Evolutionary conservation across 257 asterid species (phyloP), one percentile per base, ranked within the genome.

Genomic region (Plantago major): DNA sequence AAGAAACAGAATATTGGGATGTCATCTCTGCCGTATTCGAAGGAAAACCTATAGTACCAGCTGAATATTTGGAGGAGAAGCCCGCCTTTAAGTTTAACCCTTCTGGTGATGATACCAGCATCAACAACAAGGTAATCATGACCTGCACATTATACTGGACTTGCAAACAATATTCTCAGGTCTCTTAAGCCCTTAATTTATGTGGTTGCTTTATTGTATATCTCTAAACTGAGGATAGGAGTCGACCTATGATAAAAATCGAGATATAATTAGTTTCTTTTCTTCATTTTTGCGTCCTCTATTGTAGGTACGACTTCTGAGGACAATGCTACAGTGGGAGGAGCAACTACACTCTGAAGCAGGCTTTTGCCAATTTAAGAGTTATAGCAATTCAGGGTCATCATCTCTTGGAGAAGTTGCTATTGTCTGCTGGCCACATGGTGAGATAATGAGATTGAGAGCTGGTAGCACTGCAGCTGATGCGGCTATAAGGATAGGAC

Each of bases 321-420:
- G 98, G 69, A 88, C 98, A 19, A 91, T 91, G 98, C 98, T 91
- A 63, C 96, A 91, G 42, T 91, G 98, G 98, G 96, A 91, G 78
- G 95, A 88, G 75, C 92, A 91, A 71, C 80, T 91, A 58, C 84
- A 90, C 8, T 77, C 90, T 13, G 95, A 88, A 69, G 94, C 95
- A 45, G 87, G 95, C 53, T 52, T 83, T 62, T 73, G 63, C 38
- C 83, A 67, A 46, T 43, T 59, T 42, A 66, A 49, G 46, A 46
- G 67, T 60, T 67, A 68, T 12, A 61, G 71, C 65, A 70, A 54
- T 30, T 53, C 67, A 16, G 75, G 60, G 8, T 71, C 86, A 0
- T 60, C 48, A 58, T 72, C 82, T 55, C 82, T 86, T 15, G 90
- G 78, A 1, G 98, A 92, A 71, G 95, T 92, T 62, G 98, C 90